These are phyloP conservation scores for Suillus spraguei DNA, from an alignment of 768 basidiomycete genomes.

Conservation along the genomic window DNA sequence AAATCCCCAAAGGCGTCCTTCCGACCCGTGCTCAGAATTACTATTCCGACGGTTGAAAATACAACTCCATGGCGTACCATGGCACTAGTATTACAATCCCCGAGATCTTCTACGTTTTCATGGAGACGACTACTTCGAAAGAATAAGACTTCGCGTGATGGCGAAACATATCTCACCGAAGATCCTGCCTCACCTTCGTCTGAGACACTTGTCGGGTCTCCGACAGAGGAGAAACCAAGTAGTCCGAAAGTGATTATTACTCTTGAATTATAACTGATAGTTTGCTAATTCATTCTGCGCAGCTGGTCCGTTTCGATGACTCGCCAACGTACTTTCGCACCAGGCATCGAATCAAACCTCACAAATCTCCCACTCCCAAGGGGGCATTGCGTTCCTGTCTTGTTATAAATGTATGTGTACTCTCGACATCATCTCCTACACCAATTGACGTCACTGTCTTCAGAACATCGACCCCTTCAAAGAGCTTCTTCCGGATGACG, in stretches of 20 bases:
- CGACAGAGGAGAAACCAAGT: constrained; percentile 14
- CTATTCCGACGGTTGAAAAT: not conserved
- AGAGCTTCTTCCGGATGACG: constrained; percentile 10
- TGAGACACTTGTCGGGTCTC: constrained; percentile 7
- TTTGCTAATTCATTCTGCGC: not conserved
- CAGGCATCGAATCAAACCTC: constrained; percentile 21
- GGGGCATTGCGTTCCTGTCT: constrained; percentile 33
- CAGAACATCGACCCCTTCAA: constrained; percentile 17
- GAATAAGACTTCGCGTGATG: not conserved
- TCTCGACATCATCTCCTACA: not conserved
- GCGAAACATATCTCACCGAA: not conserved
- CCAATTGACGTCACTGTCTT: constrained; percentile 10
- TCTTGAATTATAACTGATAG: constrained; percentile 3
- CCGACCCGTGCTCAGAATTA: not conserved
- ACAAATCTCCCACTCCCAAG: constrained; percentile 14
- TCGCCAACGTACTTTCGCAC: constrained; percentile 27
- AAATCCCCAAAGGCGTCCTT: not conserved
- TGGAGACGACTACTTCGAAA: constrained; percentile 22
- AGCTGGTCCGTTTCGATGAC: constrained; percentile 31
- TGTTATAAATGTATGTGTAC: constrained; percentile 24
- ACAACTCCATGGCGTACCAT: not conserved
- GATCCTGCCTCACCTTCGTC: constrained; percentile 14
- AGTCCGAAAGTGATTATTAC: constrained; percentile 21
- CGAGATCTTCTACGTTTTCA: constrained; percentile 22
- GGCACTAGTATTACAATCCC: not conserved